Evolutionary conservation across 306 rosid genomes (phyloP).

Genomic region (Vicia sativa): DNA sequence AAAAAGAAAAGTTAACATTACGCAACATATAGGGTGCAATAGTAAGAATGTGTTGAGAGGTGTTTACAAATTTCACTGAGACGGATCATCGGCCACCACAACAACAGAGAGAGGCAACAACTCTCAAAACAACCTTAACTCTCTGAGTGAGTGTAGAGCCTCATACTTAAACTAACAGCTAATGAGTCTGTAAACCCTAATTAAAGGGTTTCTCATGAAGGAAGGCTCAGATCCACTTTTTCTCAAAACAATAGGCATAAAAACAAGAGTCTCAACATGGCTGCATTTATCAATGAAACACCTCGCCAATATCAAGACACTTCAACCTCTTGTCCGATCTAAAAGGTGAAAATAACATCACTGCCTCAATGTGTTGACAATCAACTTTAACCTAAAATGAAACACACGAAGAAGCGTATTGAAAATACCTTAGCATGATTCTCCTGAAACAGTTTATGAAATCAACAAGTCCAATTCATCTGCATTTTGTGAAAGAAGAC

Average conservation of each 20-base stretch:
- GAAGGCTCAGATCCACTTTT: conserved; percentile 36
- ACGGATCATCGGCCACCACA: not conserved
- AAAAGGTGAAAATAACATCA: conserved; percentile 31
- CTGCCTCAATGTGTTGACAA: too few species aligned
- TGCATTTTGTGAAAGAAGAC: too few species aligned
- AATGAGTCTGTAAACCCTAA: conserved; percentile 3
- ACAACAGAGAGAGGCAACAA: not conserved
- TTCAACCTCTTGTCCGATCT: too few species aligned
- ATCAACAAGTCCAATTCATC: too few species aligned
- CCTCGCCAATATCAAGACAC: conserved; percentile 25
- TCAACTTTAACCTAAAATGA: too few species aligned
- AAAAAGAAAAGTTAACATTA: not conserved
- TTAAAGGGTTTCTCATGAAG: not conserved
- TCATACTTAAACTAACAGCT: conserved; percentile 38
- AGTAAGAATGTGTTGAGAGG: not conserved
- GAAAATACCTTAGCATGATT: not conserved
- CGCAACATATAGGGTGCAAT: not conserved
- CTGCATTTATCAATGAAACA: conserved; percentile 33
- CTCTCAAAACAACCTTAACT: not conserved
- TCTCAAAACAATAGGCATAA: conserved; percentile 7
- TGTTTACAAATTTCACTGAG: not conserved
- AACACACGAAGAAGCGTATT: not conserved
- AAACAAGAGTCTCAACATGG: too few species aligned
- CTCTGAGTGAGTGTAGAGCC: conserved; percentile 27
- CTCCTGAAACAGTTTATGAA: not conserved